Evolutionary conservation across 371 early-diverging fungal species (phyloP), one percentile per base, ranked within the genome.

Genomic region (Mortierella sp.): DNA sequence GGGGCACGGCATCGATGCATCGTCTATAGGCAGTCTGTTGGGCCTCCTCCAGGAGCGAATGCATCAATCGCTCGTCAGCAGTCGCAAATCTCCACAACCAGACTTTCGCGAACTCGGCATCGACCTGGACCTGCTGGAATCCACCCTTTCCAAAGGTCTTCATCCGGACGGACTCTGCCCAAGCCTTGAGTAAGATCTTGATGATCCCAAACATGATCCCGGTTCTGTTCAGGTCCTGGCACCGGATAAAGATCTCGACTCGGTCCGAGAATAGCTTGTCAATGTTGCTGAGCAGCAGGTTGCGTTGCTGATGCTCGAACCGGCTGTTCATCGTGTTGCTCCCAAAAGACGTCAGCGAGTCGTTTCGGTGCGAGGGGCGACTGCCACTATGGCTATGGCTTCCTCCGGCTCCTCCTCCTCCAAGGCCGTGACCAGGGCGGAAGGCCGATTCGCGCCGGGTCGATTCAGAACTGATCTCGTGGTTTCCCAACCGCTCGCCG

Each of bases 191-290:
- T 22, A 92, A 69, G 24, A 92, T 89, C 63, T 89, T 79, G 41
- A 91, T 77, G n/a, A 93, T 76, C 1, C 88, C 90, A 41, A 76
- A 82, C 70, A 90, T 84, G 26, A 92, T 86, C 5, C 88, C 92
- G 0, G 71, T 74, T 29, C 91, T 77, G 50, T 86, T 87, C 75
- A 91, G 85, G 31, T 93, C 93, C 29, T 91, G 90, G 41, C 81
- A 85, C 37, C 92, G 82, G 41, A 74, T 80, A 75, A 90, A 93
- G 37, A 90, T 88, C 70, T 91, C 93, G 10, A 92, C 87, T 1
- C 91, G 88, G 24, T 93, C 95, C 34, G 91, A 89, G 82, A 94
- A 94, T 39, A 94, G 81, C 48, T 90, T 91, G 68, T 91, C 92
- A 74, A 94, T 93, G 73, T 91, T 90, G 64, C 85, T 90, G 79